These are phyloP conservation scores for Cucurbita moschata DNA, from an alignment of 306 rosid genomes.

Conservation along the genomic window DNA sequence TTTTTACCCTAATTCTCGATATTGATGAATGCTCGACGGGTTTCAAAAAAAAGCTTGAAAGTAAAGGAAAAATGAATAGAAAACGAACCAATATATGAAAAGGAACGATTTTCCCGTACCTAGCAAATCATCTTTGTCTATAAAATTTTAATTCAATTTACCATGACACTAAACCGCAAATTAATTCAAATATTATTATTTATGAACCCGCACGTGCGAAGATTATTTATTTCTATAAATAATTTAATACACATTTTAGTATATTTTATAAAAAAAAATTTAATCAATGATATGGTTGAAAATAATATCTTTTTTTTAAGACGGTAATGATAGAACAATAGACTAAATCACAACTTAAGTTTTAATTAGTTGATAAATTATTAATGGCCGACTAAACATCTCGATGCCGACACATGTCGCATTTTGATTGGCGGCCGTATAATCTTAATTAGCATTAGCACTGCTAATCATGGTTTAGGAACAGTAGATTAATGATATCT, in stretches of 20 bases:
- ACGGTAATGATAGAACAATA: neutral
- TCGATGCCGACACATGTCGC: neutral
- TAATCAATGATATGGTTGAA: neutral
- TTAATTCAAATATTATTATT: neutral
- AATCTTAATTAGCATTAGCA: conserved; percentile 4
- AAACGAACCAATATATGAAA: neutral
- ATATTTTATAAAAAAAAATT: neutral
- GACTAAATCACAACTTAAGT: neutral
- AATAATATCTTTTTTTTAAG: neutral
- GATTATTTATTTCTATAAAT: neutral
- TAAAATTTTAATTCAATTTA: neutral
- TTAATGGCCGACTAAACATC: conserved; percentile 5
- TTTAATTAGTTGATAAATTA: neutral
- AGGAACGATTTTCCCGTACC: neutral
- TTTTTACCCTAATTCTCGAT: neutral
- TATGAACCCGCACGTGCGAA: conserved; percentile 1
- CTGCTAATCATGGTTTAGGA: conserved; percentile 4
- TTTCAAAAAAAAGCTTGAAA: neutral
- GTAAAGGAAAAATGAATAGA: neutral
- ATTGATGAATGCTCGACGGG: neutral
- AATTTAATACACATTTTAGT: neutral
- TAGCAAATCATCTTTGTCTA: neutral
- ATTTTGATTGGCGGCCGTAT: neutral
- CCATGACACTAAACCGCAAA: neutral
- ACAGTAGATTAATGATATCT: conserved; percentile 4